Evolutionary conservation across 768 basidiomycete species (phyloP), one percentile per base, ranked within the genome.

Genomic region (Gautieria morchelliformis): DNA sequence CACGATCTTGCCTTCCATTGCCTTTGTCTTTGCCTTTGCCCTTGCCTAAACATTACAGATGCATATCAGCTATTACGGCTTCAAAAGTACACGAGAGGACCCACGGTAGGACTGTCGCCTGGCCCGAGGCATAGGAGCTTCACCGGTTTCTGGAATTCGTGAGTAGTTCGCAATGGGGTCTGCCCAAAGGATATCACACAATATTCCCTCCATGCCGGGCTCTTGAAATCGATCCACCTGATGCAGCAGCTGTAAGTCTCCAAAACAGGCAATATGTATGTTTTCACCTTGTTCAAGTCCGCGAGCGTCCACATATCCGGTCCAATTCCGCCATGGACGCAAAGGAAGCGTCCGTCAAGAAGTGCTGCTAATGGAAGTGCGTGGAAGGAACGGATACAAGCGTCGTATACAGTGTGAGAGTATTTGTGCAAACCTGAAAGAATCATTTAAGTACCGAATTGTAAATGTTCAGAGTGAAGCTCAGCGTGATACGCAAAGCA

Each of bases 161-260:
- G 56, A 57, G 66, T 90, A 99, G 63, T 87, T 87, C 19, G 81
- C 79, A 30, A 94, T 80, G 5, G 96, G 96, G 68, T 98, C 96
- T 0, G 94, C 83, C 96, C 96, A 99, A 6, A 99, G 78, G 33
- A 99, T 74, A 66, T 99, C 96, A 66, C 95, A 97, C 62, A 98
- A 78, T 56, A 96, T 73, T 1, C 96, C 96, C 58, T 83, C 80
- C 1, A 90, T 93, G 1, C 91, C 93, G 2, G 96, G 95, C 68
- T 99, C 96, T 68, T 85, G 78, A 71, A 94, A 95, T 15, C 96
- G 85, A 68, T 99, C 79, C 63, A 99, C 75, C 91, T 96, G 50
- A 17, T 17, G 30, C 41, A 35, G 42, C 14, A n/a, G 41, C 5
- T 51, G 40, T 32, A 24, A 53, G 40, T 15, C 10, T 22, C n/a